phyloP scores from a whole-genome alignment of 2,329 filamentous ascomycete genomes.

The Botrytis aclada region DNA sequence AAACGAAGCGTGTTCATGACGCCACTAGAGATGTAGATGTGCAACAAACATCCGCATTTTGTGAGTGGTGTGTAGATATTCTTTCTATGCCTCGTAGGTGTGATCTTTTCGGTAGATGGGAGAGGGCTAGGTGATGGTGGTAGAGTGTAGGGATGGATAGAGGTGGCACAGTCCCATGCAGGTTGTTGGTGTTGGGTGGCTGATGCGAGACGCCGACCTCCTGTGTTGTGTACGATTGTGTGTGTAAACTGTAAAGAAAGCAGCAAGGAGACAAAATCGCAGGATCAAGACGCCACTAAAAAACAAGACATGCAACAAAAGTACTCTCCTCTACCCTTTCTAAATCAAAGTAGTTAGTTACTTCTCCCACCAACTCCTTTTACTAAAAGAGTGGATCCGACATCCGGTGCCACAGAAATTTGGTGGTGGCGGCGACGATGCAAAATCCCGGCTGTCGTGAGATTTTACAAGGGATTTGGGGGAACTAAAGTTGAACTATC shows the following conservation, averaged over 20 bases:
- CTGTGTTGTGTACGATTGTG: background rate
- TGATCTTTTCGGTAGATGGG: background rate
- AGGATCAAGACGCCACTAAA: background rate
- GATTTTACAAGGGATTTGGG: background rate
- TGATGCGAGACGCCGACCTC: slow-evolving; percentile 1
- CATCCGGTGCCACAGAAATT: background rate
- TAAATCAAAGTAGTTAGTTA: background rate
- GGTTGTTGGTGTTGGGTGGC: background rate
- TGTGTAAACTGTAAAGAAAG: background rate
- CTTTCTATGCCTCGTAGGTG: background rate
- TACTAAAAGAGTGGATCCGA: background rate
- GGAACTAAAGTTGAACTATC: background rate
- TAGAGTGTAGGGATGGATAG: background rate
- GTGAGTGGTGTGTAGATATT: no score
- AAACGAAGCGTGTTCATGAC: background rate
- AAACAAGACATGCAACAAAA: background rate
- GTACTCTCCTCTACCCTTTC: background rate
- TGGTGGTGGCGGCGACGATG: background rate
- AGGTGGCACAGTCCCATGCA: background rate
- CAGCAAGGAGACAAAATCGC: no score
- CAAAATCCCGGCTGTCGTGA: background rate
- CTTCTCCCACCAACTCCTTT: background rate
- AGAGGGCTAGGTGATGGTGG: background rate
- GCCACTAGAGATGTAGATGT: slow-evolving; percentile 11
- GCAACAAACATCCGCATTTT: background rate